A percentile compares a stretch with the other conserved stretches of the same genome.
phyloP scores from a whole-genome alignment of 31 red algal genomes.

The Bonnemaisonia californica region DNA sequence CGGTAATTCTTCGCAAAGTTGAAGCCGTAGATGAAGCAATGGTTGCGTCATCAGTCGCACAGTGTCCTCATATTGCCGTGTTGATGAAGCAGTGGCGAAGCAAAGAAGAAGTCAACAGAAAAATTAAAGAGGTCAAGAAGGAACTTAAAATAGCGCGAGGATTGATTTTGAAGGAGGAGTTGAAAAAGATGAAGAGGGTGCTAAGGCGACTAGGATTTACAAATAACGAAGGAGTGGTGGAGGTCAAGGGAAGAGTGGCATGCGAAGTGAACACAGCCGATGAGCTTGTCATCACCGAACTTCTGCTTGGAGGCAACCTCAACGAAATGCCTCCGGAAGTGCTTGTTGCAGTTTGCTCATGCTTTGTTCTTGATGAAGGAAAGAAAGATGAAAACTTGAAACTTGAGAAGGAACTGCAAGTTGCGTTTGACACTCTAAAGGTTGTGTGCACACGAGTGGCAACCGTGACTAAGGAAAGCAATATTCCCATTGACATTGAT shows the following conservation, averaged over 20 bases:
- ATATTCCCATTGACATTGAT: slow-evolving; percentile 84
- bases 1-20: slow-evolving; percentile 81
- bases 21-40: slow-evolving; percentile 85
- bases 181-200: slow-evolving; percentile 95
- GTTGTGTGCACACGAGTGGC: slow-evolving; percentile 59
- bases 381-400: slow-evolving; percentile 77
- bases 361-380: slow-evolving; percentile 98
- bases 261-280: slow-evolving; percentile 97
- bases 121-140: slow-evolving; percentile 70
- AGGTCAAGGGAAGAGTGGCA: slow-evolving; percentile 93
- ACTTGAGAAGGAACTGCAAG: slow-evolving; percentile 60
- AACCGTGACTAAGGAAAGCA: slow-evolving; percentile 83
- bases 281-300: slow-evolving; percentile 97
- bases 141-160: slow-evolving; percentile 75
- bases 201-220: slow-evolving; percentile 88
- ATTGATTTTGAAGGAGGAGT: slow-evolving; percentile 87
- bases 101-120: slow-evolving; percentile 55
- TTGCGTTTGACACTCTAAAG: slow-evolving; percentile 62
- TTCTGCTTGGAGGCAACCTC: slow-evolving; percentile 86
- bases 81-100: slow-evolving; percentile 60
- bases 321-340: slow-evolving; percentile 78
- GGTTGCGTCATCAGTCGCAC: slow-evolving; percentile 66
- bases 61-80: slow-evolving; percentile 26
- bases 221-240: slow-evolving; percentile 83
- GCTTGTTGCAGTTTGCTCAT: slow-evolving; percentile 85